These are phyloP conservation scores for Ophiostoma perfectum DNA, from an alignment of 2,329 filamentous ascomycete species.

Conservation along the genomic window DNA sequence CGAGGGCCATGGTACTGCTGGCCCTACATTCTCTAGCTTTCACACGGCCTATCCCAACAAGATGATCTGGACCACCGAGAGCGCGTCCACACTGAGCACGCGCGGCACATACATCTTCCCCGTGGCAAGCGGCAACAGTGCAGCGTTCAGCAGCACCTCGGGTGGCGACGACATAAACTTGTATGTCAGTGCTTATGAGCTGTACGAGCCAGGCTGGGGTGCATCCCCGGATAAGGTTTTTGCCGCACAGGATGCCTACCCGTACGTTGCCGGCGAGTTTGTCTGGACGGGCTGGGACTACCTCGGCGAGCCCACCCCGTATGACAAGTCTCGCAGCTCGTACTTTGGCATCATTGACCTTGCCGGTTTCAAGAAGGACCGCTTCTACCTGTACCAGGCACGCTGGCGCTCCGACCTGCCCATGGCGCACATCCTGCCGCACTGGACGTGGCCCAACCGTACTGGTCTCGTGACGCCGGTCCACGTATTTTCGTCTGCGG, in stretches of 20 bases:
- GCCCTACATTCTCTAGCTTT: constrained; percentile 39
- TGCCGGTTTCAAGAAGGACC: constrained; percentile 52
- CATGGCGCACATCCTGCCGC: constrained; percentile 50
- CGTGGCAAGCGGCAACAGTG: constrained; percentile 35
- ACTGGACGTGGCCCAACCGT: constrained; percentile 50
- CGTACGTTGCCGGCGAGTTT: constrained; percentile 46
- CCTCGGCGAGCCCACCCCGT: constrained; percentile 35
- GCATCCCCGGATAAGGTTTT: constrained; percentile 52
- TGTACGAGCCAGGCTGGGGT: constrained; percentile 45
- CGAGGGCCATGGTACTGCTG: constrained; percentile 37
- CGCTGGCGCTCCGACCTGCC: constrained; percentile 46
- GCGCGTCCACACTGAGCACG: constrained; percentile 43
- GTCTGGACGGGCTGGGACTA: constrained; percentile 34
- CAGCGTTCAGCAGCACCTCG: constrained; percentile 34
- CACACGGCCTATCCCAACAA: constrained; percentile 43
- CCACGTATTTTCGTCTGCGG: constrained; percentile 48
- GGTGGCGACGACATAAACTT: constrained; percentile 37
- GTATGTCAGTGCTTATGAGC: constrained; percentile 47
- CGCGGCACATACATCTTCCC: constrained; percentile 51
- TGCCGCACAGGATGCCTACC: constrained; percentile 41
- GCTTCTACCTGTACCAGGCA: constrained; percentile 51
- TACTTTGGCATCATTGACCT: constrained; percentile 55
- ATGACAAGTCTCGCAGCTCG: constrained; percentile 42
- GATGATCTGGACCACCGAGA: constrained; percentile 42
- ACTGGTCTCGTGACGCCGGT: constrained; percentile 46